These are phyloP conservation scores for Blastomyces silverae DNA, from an alignment of 2,329 filamentous ascomycete species.

Conservation along the genomic window DNA sequence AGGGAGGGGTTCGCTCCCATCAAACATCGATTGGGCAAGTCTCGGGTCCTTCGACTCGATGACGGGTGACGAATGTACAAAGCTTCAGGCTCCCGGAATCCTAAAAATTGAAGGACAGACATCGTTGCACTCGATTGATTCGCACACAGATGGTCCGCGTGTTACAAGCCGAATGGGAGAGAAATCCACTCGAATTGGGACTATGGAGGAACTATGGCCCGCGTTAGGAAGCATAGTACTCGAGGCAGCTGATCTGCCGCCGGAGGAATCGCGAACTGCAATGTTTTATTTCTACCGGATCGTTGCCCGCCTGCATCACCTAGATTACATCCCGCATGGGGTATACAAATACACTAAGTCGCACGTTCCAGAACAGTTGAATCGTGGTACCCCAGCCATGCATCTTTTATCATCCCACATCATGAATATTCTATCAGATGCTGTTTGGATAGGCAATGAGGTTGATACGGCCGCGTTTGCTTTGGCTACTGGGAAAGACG, in stretches of 20 bases:
- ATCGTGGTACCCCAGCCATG: constrained; percentile 39
- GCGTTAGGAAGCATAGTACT: constrained; percentile 38
- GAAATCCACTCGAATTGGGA: constrained; percentile 14
- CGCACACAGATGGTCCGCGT: constrained; percentile 19
- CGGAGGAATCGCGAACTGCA: constrained; percentile 32
- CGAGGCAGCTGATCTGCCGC: constrained; percentile 34
- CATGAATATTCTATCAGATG: constrained; percentile 43
- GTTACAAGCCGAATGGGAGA: constrained; percentile 19
- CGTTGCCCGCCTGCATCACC: constrained; percentile 42
- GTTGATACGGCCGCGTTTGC: constrained; percentile 34
- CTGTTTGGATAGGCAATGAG: constrained; percentile 41
- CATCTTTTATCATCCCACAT: constrained; percentile 42
- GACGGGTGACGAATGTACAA: constrained; percentile 19
- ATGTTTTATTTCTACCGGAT: constrained; percentile 43
- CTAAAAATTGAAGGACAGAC: background rate
- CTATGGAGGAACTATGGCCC: constrained; percentile 37
- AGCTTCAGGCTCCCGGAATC: constrained; percentile 2
- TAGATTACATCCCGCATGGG: constrained; percentile 38
- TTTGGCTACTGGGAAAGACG: constrained; percentile 32
- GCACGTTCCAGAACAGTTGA: constrained; percentile 25
- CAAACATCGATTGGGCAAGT: constrained; percentile 28
- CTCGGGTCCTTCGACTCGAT: constrained; percentile 30
- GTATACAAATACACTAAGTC: constrained; percentile 39
- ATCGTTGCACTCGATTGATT: constrained; percentile 16
- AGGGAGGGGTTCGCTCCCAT: constrained; percentile 23